Evolutionary conservation across 78 protist genomes (phyloP).

Genomic region (Dictyostelium intermedium): DNA sequence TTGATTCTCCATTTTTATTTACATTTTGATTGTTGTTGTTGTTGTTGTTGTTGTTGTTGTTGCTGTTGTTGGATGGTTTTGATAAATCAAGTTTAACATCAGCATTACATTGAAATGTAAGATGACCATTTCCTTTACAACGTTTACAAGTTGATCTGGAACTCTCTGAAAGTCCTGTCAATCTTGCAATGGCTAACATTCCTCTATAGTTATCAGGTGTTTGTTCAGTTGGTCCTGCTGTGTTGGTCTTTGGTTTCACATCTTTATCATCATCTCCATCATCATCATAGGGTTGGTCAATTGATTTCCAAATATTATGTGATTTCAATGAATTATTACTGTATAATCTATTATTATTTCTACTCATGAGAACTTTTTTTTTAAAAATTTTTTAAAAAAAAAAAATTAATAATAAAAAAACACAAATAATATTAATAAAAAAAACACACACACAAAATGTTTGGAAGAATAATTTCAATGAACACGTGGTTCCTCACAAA

Average conservation of each 20-base stretch:
- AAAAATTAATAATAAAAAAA: not conserved
- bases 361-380: too few relatives aligned
- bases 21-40: not conserved
- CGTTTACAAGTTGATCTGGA: slow-evolving; percentile 41
- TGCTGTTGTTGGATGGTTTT: slow-evolving; percentile 3
- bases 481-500: too few relatives aligned
- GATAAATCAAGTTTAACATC: slow-evolving; percentile 1
- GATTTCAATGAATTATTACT: slow-evolving; percentile 34
- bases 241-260: not conserved
- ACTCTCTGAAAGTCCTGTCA: slow-evolving; percentile 10
- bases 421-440: not conserved
- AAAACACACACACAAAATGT: not conserved
- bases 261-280: not conserved
- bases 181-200: slow-evolving; percentile 34
- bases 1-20: not conserved
- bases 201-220: slow-evolving; percentile 26
- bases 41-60: not conserved
- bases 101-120: slow-evolving; percentile 51
- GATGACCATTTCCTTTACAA: slow-evolving; percentile 59
- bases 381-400: too few relatives aligned
- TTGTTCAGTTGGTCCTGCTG: not conserved
- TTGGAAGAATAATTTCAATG: too few relatives aligned
- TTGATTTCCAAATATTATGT: slow-evolving; percentile 55
- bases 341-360: slow-evolving; percentile 12
- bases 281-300: slow-evolving; percentile 9